phyloP scores from a whole-genome alignment of 352 stramenopile genomes.

The Phytophthora fragariaefolia region DNA sequence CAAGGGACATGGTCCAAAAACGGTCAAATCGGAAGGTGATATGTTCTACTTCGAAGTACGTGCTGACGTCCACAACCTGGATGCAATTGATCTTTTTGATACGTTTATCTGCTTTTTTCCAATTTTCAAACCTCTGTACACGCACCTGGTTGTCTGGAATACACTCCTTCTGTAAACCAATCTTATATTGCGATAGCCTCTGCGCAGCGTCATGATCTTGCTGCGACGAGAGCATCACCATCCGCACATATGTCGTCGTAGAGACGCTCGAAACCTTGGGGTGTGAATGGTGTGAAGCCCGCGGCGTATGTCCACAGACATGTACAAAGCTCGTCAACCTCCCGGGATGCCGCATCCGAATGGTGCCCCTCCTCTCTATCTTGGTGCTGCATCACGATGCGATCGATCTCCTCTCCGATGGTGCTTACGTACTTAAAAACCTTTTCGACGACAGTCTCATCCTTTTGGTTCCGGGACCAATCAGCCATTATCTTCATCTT shows the following conservation, averaged over 20 bases:
- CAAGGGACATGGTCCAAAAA: constrained; percentile 1
- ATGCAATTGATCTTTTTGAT: constrained; percentile 28
- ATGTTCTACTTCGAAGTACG: constrained; percentile 13
- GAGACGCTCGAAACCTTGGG: constrained; percentile 80
- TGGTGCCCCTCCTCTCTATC: constrained; percentile 24
- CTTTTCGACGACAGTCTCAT: constrained; percentile 88
- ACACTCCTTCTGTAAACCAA: constrained; percentile 1
- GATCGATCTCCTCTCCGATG: constrained; percentile 83
- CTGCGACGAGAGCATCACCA: constrained; percentile 49
- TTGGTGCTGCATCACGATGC: constrained; percentile 64
- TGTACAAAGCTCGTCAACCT: constrained; percentile 81
- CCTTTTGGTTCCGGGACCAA: constrained; percentile 83
- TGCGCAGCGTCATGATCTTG: constrained; percentile 27
- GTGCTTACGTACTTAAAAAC: constrained; percentile 88
- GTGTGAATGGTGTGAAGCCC: constrained; percentile 76
- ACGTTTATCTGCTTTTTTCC: constrained; percentile 18
- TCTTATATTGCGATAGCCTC: background rate
- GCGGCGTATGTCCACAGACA: constrained; percentile 84
- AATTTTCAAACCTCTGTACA: constrained; percentile 15
- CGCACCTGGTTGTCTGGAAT: constrained; percentile 1
- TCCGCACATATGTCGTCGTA: constrained; percentile 89
- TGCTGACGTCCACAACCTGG: constrained; percentile 13
- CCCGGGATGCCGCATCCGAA: constrained; percentile 26
- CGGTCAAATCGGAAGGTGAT: background rate
- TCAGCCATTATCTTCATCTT: constrained; percentile 89